Conservation (phyloP, 495 filamentous ascomycete genomes). For the Sporormia fimetaria region DNA sequence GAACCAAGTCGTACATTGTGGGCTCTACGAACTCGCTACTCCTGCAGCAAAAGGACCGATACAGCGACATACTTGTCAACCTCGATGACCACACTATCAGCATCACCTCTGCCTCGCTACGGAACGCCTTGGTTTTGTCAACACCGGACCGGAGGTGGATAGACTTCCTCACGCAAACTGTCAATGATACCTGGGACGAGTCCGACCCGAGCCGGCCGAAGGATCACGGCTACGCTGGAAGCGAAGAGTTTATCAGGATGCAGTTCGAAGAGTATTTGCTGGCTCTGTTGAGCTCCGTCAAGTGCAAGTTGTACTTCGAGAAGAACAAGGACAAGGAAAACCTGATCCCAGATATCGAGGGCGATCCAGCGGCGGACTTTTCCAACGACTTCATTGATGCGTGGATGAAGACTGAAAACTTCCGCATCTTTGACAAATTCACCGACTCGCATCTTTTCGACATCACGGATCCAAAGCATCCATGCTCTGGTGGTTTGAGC, state of each 20-base stretch:
- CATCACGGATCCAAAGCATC: constrained; percentile 83
- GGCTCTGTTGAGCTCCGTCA: constrained; percentile 74
- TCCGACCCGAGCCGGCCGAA: constrained; percentile 75
- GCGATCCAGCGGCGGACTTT: constrained; percentile 78
- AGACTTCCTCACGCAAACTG: constrained; percentile 82
- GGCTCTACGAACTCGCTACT: constrained; percentile 93
- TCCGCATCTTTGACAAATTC: constrained; percentile 63
- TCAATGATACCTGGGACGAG: constrained; percentile 95
- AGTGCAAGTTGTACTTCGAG: constrained; percentile 72
- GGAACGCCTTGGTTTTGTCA: constrained; percentile 66
- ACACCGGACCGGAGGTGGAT: constrained; percentile 91
- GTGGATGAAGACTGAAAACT: constrained; percentile 83
- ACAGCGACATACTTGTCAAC: constrained; percentile 94
- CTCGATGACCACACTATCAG: constrained; percentile 82
- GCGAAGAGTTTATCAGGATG: constrained; percentile 93
- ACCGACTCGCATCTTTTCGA: constrained; percentile 87
- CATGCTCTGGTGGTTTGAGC: constrained; percentile 84
- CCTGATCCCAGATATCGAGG: constrained; percentile 48
- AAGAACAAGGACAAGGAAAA: constrained; percentile 48
- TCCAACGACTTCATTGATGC: constrained; percentile 60
- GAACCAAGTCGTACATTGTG: constrained; percentile 94
- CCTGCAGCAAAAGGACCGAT: constrained; percentile 89
- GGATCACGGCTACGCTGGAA: constrained; percentile 89
- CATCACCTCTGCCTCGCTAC: constrained; percentile 68
- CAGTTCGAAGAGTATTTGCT: constrained; percentile 97